Evolutionary conservation across 2,329 filamentous ascomycete genomes (phyloP), one percentile per base, ranked within the genome.

Genomic region (Xylaria sp.): DNA sequence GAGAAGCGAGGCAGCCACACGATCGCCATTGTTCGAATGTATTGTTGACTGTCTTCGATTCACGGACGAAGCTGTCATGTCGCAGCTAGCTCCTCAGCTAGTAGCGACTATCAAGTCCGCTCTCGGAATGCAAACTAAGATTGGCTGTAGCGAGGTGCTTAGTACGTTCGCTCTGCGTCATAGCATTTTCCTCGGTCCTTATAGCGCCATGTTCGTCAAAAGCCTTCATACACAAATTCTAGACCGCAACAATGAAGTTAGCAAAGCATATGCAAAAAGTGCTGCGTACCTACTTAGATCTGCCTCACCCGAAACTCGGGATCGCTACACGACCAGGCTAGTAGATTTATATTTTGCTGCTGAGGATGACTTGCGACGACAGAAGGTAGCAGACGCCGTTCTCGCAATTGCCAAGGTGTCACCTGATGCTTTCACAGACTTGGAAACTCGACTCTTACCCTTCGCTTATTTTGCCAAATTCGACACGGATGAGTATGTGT

Each of bases 181-280:
- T 72, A 89, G 88, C 42, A 86, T 90, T 44, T 84, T 94, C 35
- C 93, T 98, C 79, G 87, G 87, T 44, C 90, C 92, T 0, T 90
- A 94, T 75, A 91, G 93, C 13, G 88, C 92, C 70, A 84, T 86
- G 9, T 94, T 98, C 75, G 84, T 98, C 60, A 91, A 90, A 72
- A 79, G 94, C 10, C 86, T 97, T 71, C 89, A 93, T 75, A 95
- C 93, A 79, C 89, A 94, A 66, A 88, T 94, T 0, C 86, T 97
- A 59, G 96, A 99, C 78, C 91, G 92, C 71, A 99, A 99, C 76
- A 94, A 98, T 74, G 96, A 97, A 21, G 94, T 98, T 65, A 94
- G 92, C 76, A 91, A 92, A 70, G 92, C 92, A 1, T 99, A 98
- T 78, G 95, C 94, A 23, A 90, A 90, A 62, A 91, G 94, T 2